Evolutionary conservation across 2,329 filamentous ascomycete genomes (phyloP).

Genomic region (Botrytis porri): DNA sequence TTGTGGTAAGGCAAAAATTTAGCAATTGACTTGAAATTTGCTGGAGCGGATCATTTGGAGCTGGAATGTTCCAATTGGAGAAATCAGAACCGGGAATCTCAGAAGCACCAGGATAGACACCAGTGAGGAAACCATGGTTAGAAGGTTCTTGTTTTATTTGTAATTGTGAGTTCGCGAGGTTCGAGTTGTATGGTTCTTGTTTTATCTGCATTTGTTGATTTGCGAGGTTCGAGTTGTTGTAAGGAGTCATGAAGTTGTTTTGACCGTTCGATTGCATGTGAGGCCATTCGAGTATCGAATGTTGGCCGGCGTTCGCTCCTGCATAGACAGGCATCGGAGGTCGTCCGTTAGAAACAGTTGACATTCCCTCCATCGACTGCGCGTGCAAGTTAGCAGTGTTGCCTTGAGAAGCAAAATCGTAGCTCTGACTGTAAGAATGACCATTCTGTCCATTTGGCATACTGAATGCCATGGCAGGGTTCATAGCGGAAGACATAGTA

Average conservation of each 20-base stretch:
- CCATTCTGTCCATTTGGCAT: constrained; percentile 62
- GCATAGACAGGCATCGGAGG: constrained; percentile 51
- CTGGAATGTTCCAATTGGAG: constrained; percentile 44
- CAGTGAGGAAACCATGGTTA: constrained; percentile 53
- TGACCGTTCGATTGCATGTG: constrained; percentile 72
- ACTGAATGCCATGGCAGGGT: constrained; percentile 60
- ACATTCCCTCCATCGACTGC: constrained; percentile 31
- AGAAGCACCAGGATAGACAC: constrained; percentile 28
- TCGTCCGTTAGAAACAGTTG: constrained; percentile 30
- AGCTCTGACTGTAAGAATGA: constrained; percentile 39
- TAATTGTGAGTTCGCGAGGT: constrained; percentile 67
- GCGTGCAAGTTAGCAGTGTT: constrained; percentile 36
- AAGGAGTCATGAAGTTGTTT: constrained; percentile 56
- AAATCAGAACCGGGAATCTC: constrained; percentile 32
- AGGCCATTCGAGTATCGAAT: constrained; percentile 69
- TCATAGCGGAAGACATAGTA: constrained; percentile 60
- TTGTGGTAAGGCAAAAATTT: constrained; percentile 56
- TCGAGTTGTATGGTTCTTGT: constrained; percentile 50
- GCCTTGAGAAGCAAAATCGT: constrained; percentile 38
- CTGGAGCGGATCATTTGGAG: constrained; percentile 47
- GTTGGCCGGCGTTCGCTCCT: constrained; percentile 53
- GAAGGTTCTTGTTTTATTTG: constrained; percentile 60
- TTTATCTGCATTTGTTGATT: constrained; percentile 69
- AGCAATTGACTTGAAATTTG: constrained; percentile 55
- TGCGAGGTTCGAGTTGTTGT: constrained; percentile 55